Evolutionary conservation across 106 monocot species (phyloP).

Genomic region (Apostasia shenzhenica): DNA sequence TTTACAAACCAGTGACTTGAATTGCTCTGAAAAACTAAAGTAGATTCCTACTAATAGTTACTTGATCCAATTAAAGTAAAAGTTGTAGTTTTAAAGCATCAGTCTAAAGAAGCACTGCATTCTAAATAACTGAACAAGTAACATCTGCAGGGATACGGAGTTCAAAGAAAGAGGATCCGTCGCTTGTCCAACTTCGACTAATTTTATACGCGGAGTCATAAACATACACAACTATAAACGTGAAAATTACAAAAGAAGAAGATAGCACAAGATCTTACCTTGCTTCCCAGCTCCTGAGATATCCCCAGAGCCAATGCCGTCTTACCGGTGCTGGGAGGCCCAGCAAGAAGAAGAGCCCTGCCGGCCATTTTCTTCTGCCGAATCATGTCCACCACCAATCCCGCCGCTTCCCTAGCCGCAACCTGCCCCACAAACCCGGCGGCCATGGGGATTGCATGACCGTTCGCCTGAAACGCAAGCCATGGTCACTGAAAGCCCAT

Average conservation of each 20-base stretch:
- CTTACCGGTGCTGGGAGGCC: conserved; percentile 93
- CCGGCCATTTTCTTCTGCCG: conserved; percentile 99
- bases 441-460: conserved; percentile 62
- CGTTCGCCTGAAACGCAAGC: conserved; percentile 37
- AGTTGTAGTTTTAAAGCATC: neutral
- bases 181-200: no score
- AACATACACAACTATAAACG: no score
- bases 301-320: conserved; percentile 95
- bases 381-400: conserved; percentile 96
- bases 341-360: conserved; percentile 74
- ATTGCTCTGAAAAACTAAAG: neutral
- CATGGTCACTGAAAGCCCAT: neutral
- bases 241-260: no score
- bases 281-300: conserved; percentile 92
- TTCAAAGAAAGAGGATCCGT: no score
- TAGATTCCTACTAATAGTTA: neutral
- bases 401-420: conserved; percentile 77
- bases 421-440: conserved; percentile 95
- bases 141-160: no score
- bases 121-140: no score
- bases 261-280: conserved; percentile 28
- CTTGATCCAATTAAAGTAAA: neutral
- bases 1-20: no score
- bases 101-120: neutral
- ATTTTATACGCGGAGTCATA: no score